Evolutionary conservation across 202 grass and related monocot species (phyloP), one percentile per base, ranked within the genome.

Genomic region (Brachypodium distachyon): DNA sequence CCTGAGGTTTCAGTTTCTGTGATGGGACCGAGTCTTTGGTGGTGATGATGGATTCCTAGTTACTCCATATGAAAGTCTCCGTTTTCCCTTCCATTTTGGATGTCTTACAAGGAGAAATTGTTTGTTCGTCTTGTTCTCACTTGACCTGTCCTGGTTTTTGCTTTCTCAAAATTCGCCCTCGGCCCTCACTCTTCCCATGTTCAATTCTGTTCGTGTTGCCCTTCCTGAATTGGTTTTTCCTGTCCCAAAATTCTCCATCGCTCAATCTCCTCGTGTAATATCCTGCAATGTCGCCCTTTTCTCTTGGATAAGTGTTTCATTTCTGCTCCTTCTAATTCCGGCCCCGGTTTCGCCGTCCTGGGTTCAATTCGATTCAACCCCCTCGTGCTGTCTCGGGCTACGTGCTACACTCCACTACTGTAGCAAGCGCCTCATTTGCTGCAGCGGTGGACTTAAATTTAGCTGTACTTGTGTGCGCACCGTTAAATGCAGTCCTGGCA

Each of bases 321-420:
- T 67, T 32, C 26, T 32, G 42, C 19, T 69, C 65, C 0, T 69
- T 16, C 26, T 31, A 10, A 69, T 69, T 69, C 42, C 65, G 26
- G 1, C 22, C 62, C 62, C 62, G 62, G 38, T 17, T 65, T 66
- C 38, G 12, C 16, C 26, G 25, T n/a, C 25, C 14, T 7, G 41
- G 41, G 14, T 8, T 28, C 64, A 22, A 28, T 32, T 48, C n/a
- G 6, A 1, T 39, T 44, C 17, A 26, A 3, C 40, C 65, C 41
- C 65, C 47, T 68, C 65, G 65, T 68, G 65, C 65, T n/a, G 65
- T 47, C 42, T 68, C 26, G 65, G 65, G 65, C 41, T n/a, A 68
- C 64, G 64, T 18, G 26, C 62, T 40, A 64, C 36, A n/a, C n/a
- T n/a, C n/a, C n/a, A n/a, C 39, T 65, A 43, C 22, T 58, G 55